Evolutionary conservation across 192 early-diverging fungal species (phyloP).

Genomic region (Backusella tuberculispora): DNA sequence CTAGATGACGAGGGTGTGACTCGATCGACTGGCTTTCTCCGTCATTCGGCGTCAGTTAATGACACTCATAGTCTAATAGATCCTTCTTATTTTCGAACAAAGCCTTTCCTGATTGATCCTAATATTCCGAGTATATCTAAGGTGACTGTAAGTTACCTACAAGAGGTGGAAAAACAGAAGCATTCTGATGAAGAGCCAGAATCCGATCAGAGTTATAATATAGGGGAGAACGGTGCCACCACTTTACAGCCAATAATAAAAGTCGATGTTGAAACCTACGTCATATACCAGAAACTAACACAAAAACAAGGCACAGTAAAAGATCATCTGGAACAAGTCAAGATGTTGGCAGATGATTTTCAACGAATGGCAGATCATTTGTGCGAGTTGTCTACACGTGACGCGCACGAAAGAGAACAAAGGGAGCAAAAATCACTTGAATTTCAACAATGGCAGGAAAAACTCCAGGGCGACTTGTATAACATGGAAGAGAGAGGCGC

Average conservation of each 20-base stretch:
- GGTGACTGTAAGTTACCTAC: background rate
- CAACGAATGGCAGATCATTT: slow-evolving; percentile 5
- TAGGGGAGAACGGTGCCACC: background rate
- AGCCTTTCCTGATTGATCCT: background rate
- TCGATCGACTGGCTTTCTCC: background rate
- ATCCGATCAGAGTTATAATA: background rate
- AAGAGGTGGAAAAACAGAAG: background rate
- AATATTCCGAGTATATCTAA: background rate
- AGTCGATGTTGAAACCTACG: background rate
- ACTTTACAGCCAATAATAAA: background rate
- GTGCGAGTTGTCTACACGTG: background rate
- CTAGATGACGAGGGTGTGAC: background rate
- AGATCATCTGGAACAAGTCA: slow-evolving; percentile 1
- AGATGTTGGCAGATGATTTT: slow-evolving; percentile 5
- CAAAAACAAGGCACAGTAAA: background rate
- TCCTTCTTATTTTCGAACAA: background rate
- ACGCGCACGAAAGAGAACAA: background rate
- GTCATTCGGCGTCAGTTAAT: slow-evolving; percentile 9
- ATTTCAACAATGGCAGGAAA: slow-evolving; percentile 1
- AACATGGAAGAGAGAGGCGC: background rate
- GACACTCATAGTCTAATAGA: background rate
- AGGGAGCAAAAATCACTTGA: background rate
- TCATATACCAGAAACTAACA: background rate
- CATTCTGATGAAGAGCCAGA: background rate
- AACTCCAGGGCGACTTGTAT: background rate